Evolutionary conservation across 306 rosid genomes (phyloP), one percentile per base, ranked within the genome.

Genomic region (Quercus aquifolioides): DNA sequence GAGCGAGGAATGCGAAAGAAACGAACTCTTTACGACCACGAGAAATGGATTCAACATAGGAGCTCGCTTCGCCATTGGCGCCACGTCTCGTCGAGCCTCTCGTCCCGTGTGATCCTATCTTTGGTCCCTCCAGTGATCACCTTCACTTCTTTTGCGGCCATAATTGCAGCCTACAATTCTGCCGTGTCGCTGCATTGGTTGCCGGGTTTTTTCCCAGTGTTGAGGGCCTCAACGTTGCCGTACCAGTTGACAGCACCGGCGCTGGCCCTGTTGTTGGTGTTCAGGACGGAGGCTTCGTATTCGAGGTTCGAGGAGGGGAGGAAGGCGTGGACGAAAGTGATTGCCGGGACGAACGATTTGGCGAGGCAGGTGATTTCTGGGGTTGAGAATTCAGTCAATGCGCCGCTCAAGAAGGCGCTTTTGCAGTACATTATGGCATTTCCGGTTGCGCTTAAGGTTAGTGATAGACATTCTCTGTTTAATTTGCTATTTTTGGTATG

Each of bases 181-280:
- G 90, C 90, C 19, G 88, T 94, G 5, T 30, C 75, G 8, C 17
- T 65, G 65, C 68, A 88, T 4, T 79, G 83, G 81, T 69, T 94
- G 76, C 97, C 97, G 1, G 96, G 69, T 1, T 74, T 81, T 76
- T 81, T 90, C 60, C 98, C 97, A 0, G 11, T 85, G 3, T 74
- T 94, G 81, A 83, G 87, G 68, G 82, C 92, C 69, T 89, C 97
- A 1, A 18, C 98, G 0, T 82, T 94, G 76, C 97, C 98, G 3
- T 94, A 92, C 83, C 97, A 94, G 83, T 82, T 94, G 76, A 94
- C 96, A 5, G 98, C 98, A 0, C 93, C 98, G 17, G 98, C 98
- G 0, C 78, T 94, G 81, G 98, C 97, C 1, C 88, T 94, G 33
- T 76, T 94, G 81, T 77, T 94, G 74, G 98, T 94, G 65, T 94